Evolutionary conservation across 495 filamentous ascomycete genomes (phyloP), one percentile per base, ranked within the genome.

Genomic region (Clohesyomyces aquaticus): DNA sequence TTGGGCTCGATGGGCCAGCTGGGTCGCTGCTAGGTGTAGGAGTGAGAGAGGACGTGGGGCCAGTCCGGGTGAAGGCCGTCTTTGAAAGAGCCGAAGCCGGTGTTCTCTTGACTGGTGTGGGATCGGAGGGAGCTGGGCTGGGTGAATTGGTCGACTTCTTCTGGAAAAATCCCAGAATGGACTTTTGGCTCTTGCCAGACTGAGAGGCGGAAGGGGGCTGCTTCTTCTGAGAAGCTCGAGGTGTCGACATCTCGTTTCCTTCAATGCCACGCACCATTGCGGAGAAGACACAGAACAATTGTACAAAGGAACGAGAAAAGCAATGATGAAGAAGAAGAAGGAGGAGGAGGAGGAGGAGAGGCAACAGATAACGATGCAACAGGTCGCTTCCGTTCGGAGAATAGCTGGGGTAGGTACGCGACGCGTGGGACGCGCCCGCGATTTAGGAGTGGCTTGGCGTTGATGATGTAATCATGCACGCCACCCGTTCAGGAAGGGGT

Each of bases 111-210:
- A 77, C 74, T 8, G 48, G 55, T 19, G 69, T 78, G 0, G 78
- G 77, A 4, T 75, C 78, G 0, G 73, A 77, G 12, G 79, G 76
- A 29, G 76, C 76, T 8, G 69, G 73, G 63, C 62, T 72, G 0
- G 77, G 72, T 75, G 80, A 77, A 21, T 79, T 76, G 9, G 80
- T 79, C 0, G 82, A 76, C 11, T 83, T 83, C 69, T 88, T 93
- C 58, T 87, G 81, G 68, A 96, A 96, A 80, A 96, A 96, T 35
- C 90, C 89, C 2, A 92, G 79, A 52, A 96, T 94, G 10, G 83
- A 84, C 66, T 87, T 90, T 76, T 93, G 88, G 70, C 85, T 88
- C 71, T 88, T 91, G 77, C 74, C 74, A 9, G 72, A 76, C 55
- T 72, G 76, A 6, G 73, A 71, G 63, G 52, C 59, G n/a, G 72